These are phyloP conservation scores for Purshia tridentata DNA, from an alignment of 306 rosid species.

Conservation along the genomic window DNA sequence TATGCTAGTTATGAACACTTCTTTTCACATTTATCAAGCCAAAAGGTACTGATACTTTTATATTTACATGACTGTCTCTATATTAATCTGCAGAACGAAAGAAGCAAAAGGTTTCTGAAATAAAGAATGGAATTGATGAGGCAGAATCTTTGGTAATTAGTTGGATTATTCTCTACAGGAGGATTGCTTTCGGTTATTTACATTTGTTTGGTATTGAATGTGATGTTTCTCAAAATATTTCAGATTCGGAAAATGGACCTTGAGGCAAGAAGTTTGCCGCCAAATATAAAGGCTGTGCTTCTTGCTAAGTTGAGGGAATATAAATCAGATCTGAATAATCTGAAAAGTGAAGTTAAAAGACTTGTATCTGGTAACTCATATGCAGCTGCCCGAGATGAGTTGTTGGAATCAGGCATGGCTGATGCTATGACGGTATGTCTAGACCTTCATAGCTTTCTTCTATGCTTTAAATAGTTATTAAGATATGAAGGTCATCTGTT, in stretches of 20 bases:
- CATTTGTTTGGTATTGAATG: conserved; percentile 15
- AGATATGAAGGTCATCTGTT: neutral
- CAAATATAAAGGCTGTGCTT: conserved; percentile 70
- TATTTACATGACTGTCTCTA: neutral
- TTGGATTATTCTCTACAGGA: conserved; percentile 21
- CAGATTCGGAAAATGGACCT: conserved; percentile 92
- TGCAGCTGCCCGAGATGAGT: conserved; percentile 82
- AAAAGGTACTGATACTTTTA: neutral
- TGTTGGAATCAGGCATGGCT: conserved; percentile 96
- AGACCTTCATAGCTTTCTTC: neutral
- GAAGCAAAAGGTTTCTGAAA: conserved; percentile 81
- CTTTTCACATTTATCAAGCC: neutral
- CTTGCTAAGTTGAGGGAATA: conserved; percentile 93
- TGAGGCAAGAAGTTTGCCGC: conserved; percentile 94
- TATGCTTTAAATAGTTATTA: neutral
- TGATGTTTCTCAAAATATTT: conserved; percentile 26
- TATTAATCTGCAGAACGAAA: conserved; percentile 71
- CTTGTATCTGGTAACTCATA: conserved; percentile 63
- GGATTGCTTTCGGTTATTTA: conserved; percentile 19
- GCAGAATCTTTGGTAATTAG: conserved; percentile 81
- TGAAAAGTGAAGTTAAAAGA: conserved; percentile 79
- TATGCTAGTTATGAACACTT: neutral
- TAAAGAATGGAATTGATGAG: conserved; percentile 80
- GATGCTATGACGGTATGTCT: conserved; percentile 77
- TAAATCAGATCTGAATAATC: conserved; percentile 89